Evolutionary conservation across 106 monocot species (phyloP).

Genomic region (Apostasia ramifera): DNA sequence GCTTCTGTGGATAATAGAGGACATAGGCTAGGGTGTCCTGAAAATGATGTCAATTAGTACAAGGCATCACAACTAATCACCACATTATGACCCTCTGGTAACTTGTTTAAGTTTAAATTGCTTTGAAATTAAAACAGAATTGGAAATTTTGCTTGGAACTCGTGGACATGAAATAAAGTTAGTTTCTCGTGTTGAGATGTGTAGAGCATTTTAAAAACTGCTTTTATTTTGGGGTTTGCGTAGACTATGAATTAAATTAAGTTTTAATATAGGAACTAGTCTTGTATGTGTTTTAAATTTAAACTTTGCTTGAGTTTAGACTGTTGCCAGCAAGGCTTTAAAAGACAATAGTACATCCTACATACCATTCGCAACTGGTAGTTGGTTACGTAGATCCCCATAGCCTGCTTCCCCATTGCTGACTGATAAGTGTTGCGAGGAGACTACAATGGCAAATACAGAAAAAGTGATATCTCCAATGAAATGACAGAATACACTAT

Average conservation of each 20-base stretch:
- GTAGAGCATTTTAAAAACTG: no score
- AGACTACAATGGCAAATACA: conserved; percentile 41
- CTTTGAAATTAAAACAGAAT: no score
- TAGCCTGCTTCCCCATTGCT: conserved; percentile 99
- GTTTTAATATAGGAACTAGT: no score
- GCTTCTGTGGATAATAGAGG: conserved; percentile 98
- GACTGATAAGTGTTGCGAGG: conserved; percentile 99
- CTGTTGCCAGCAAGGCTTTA: background rate
- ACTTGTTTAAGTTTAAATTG: no score
- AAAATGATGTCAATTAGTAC: conserved; percentile 9
- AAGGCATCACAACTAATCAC: background rate
- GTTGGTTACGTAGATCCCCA: conserved; percentile 99
- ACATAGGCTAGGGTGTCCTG: conserved; percentile 99
- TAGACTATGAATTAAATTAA: no score
- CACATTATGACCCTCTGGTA: background rate
- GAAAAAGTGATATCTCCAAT: background rate
- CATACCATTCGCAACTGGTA: conserved; percentile 92
- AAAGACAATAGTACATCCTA: background rate
- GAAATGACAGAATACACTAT: background rate
- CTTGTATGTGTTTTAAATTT: no score
- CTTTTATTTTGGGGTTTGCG: no score
- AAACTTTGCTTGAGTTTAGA: no score
- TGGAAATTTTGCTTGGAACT: no score
- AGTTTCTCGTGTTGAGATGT: no score
- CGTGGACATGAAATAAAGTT: no score